A percentile compares a stretch with the other conserved stretches of the same genome.
Conservation (phyloP, 805 yeast genomes). For the Ogataea sp. region DNA sequence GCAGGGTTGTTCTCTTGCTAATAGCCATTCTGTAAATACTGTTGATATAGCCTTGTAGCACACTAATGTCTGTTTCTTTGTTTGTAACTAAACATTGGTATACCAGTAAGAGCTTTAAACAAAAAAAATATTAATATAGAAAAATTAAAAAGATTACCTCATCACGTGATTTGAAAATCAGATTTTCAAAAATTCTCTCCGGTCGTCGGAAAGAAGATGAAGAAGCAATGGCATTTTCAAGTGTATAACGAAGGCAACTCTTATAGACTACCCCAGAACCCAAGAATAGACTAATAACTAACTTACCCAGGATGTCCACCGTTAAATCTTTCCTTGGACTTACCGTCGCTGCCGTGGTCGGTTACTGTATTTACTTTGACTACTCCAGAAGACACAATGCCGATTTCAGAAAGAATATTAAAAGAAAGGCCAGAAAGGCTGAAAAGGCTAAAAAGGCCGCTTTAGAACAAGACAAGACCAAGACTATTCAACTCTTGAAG, state of each 20-base stretch:
- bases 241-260: no score
- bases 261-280: no score
- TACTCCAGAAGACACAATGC: conserved; percentile 78
- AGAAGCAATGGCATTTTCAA: no score
- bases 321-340: conserved; percentile 30
- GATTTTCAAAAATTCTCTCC: no score
- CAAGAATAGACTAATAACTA: no score
- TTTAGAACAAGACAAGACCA: conserved; percentile 51
- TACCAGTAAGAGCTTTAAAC: no score
- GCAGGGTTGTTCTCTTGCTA: conserved; percentile 37
- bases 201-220: no score
- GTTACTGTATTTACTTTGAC: conserved; percentile 87
- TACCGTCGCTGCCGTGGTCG: conserved; percentile 48
- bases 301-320: no score
- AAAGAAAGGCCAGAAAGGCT: conserved; percentile 54
- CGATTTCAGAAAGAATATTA: conserved; percentile 72
- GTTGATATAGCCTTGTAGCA: background rate
- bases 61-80: no score
- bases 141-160: no score
- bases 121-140: background rate
- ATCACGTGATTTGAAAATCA: no score
- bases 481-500: conserved; percentile 52
- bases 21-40: conserved; percentile 24
- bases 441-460: conserved; percentile 45
- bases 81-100: no score